Conservation (phyloP, 192 early-diverging fungal species). For the Oehlia diaphana region DNA sequence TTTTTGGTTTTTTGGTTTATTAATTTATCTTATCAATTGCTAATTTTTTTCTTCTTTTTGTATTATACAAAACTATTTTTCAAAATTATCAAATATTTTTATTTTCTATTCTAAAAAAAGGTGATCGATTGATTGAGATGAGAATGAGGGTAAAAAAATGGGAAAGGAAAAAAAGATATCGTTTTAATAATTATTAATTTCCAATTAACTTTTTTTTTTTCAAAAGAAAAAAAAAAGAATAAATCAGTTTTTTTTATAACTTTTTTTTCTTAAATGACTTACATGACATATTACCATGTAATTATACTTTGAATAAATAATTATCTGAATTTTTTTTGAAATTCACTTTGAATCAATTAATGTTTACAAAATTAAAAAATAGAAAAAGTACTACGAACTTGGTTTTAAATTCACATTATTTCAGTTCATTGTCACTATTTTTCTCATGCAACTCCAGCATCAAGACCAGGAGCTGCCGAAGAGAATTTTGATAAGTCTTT, state of each 20-base stretch:
- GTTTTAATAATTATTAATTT: neutral
- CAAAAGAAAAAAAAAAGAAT: neutral
- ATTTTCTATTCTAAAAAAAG: neutral
- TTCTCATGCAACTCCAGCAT: neutral
- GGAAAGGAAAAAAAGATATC: neutral
- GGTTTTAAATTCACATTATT: too few relatives aligned
- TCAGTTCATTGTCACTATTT: neutral
- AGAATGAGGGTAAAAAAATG: neutral
- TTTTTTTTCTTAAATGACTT: too few relatives aligned
- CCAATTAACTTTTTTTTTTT: neutral
- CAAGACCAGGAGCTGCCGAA: slow-evolving; percentile 7
- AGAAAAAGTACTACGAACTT: too few relatives aligned
- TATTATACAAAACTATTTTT: neutral
- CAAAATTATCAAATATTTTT: neutral
- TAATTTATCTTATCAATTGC: neutral
- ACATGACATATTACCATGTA: too few relatives aligned
- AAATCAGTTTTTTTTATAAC: neutral
- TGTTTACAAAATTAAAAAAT: too few relatives aligned
- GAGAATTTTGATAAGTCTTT: slow-evolving; percentile 23
- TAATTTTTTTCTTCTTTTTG: neutral
- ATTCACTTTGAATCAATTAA: too few relatives aligned
- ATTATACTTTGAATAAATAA: too few relatives aligned
- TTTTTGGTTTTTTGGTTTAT: neutral
- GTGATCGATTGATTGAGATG: neutral
- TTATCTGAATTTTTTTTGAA: too few relatives aligned